Evolutionary conservation across 129 eudicot genomes (phyloP).

Genomic region (Flaveria brownii): DNA sequence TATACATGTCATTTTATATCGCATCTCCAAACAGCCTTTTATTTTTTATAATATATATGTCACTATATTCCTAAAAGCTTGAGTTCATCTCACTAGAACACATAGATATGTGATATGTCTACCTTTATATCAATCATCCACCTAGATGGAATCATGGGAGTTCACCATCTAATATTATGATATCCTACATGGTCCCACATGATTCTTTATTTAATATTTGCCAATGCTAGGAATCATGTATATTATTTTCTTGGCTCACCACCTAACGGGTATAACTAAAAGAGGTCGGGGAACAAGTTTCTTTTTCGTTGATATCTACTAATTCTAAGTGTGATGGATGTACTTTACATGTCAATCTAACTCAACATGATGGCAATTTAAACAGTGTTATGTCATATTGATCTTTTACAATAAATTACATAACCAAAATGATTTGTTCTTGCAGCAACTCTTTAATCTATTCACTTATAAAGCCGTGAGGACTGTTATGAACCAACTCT

Average conservation of each 20-base stretch:
- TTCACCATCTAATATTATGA: not conserved
- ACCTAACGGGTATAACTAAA: too few relatives aligned
- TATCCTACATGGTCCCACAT: not conserved
- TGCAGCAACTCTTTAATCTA: slow-evolving; percentile 83
- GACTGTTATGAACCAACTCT: slow-evolving; percentile 89
- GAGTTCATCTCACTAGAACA: slow-evolving; percentile 1
- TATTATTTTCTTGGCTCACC: too few relatives aligned
- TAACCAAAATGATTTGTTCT: slow-evolving; percentile 21
- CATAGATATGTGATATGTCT: not conserved
- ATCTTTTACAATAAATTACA: not conserved
- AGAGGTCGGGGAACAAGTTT: too few relatives aligned
- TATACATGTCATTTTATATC: not conserved
- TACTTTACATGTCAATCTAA: not conserved
- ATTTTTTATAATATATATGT: not conserved
- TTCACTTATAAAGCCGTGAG: slow-evolving; percentile 99
- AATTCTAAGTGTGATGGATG: not conserved
- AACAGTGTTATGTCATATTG: not conserved
- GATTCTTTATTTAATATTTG: not conserved
- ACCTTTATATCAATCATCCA: not conserved
- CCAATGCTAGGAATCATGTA: too few relatives aligned
- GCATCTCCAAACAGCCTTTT: not conserved
- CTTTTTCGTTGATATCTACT: too few relatives aligned
- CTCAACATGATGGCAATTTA: not conserved
- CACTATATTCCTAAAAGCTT: not conserved
- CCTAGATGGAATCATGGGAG: not conserved